Conservation (phyloP, 495 filamentous ascomycete species). For the Aeminium ludgeri region DNA sequence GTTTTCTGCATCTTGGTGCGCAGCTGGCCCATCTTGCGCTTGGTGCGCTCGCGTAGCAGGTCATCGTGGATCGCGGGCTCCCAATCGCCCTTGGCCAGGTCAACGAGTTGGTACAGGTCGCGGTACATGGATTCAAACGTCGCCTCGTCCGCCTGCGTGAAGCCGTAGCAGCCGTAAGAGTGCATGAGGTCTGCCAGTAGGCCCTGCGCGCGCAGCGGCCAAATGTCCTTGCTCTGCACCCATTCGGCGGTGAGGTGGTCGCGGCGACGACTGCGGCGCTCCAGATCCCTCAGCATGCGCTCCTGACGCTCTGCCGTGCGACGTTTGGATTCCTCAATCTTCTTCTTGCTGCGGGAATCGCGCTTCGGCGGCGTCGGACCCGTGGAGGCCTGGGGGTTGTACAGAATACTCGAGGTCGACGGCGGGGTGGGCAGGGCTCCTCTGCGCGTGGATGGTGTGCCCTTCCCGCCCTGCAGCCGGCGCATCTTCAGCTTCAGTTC, state of each 20-base stretch:
- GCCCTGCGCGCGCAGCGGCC: conserved; percentile 13
- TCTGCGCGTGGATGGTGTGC: conserved; percentile 1
- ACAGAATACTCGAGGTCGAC: conserved; percentile 6
- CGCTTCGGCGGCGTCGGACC: conserved; percentile 5
- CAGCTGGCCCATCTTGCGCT: conserved; percentile 16
- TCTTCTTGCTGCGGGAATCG: conserved; percentile 15
- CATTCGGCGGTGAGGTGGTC: conserved; percentile 16
- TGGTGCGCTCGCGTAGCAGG: conserved; percentile 15
- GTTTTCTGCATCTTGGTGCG: conserved; percentile 16
- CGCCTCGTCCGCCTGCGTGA: conserved; percentile 2
- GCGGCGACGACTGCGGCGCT: conserved; percentile 12
- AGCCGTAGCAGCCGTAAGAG: conserved; percentile 13
- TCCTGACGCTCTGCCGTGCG: conserved; percentile 14
- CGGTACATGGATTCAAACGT: conserved; percentile 11
- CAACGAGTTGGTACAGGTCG: conserved; percentile 13
- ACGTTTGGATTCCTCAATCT: conserved; percentile 14
- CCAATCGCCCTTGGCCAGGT: conserved; percentile 15
- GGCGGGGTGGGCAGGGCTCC: not conserved
- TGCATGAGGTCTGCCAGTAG: conserved; percentile 16
- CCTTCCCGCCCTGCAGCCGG: conserved; percentile 1
- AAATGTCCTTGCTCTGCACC: conserved; percentile 17
- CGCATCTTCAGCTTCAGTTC: conserved; percentile 14
- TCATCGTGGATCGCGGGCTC: conserved; percentile 11
- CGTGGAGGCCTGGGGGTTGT: conserved; percentile 1
- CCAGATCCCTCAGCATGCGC: conserved; percentile 11